These are phyloP conservation scores for Colletotrichum phormii DNA, from an alignment of 2,329 filamentous ascomycete species.

Conservation along the genomic window DNA sequence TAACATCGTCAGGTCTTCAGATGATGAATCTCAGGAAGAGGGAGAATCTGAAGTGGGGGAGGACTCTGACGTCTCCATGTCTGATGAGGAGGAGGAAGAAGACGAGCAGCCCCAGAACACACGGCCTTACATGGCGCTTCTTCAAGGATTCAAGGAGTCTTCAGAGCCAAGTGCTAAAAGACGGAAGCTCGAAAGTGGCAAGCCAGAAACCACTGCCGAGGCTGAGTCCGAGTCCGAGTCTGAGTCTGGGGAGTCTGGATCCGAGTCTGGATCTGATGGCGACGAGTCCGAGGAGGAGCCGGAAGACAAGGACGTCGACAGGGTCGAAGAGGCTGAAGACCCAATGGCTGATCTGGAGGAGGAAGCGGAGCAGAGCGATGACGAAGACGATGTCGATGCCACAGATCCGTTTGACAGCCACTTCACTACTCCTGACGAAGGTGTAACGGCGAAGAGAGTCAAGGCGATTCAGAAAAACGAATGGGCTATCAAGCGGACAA, in stretches of 20 bases:
- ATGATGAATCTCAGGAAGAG: conserved; percentile 44
- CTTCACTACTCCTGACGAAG: conserved; percentile 77
- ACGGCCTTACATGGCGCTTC: conserved; percentile 67
- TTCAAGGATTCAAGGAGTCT: conserved; percentile 66
- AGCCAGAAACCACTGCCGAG: conserved; percentile 38
- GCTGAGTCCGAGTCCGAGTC: conserved; percentile 39
- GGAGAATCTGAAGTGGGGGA: conserved; percentile 50
- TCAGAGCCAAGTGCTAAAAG: conserved; percentile 63
- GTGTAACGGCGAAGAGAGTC: conserved; percentile 65
- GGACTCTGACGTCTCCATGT: conserved; percentile 50
- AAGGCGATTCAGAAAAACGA: conserved; percentile 60
- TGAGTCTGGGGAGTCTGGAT: conserved; percentile 36
- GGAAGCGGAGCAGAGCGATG: conserved; percentile 38
- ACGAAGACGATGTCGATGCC: conserved; percentile 54
- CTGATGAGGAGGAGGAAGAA: conserved; percentile 58
- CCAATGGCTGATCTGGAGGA: conserved; percentile 40
- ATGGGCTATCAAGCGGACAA: conserved; percentile 62
- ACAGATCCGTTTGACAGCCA: conserved; percentile 84
- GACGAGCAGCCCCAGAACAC: conserved; percentile 49
- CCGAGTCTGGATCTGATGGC: conserved; percentile 39
- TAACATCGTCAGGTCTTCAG: conserved; percentile 35
- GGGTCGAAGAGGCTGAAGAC: conserved; percentile 36
- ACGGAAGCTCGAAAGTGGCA: conserved; percentile 63
- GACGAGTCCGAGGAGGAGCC: conserved; percentile 36
- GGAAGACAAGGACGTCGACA: conserved; percentile 43